Evolutionary conservation across 257 asterid species (phyloP).

Genomic region (Paraleonurus japonicus): DNA sequence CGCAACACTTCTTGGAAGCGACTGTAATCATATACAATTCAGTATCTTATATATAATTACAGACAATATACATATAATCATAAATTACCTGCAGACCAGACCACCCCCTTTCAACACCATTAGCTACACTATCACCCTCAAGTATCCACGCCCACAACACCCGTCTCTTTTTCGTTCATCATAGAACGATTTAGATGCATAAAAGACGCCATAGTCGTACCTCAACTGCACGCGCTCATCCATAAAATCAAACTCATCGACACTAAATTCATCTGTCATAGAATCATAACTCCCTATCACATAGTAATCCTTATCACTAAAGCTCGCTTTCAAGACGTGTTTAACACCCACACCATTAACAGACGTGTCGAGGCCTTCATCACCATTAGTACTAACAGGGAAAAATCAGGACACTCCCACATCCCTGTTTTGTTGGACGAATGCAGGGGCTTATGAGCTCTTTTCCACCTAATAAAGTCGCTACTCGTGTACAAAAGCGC

Average conservation of each 20-base stretch:
- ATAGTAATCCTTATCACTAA: conserved; percentile 29
- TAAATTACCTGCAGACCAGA: conserved; percentile 38
- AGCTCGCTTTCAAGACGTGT: conserved; percentile 43
- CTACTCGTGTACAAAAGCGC: conserved; percentile 35
- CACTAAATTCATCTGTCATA: conserved; percentile 22
- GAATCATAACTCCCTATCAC: conserved; percentile 33
- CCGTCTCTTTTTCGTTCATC: conserved; percentile 38
- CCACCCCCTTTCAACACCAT: conserved; percentile 34
- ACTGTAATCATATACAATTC: conserved; percentile 27
- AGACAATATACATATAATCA: background rate
- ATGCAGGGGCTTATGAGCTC: conserved; percentile 26
- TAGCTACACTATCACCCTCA: conserved; percentile 28
- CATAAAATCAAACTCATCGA: conserved; percentile 31
- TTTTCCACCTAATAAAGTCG: conserved; percentile 35
- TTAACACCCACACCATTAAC: conserved; percentile 21
- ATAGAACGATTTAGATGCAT: conserved; percentile 38
- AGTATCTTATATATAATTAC: no score
- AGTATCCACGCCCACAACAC: conserved; percentile 46
- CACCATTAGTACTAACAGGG: conserved; percentile 18
- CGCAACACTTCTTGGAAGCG: conserved; percentile 42
- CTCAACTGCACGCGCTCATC: conserved; percentile 28
- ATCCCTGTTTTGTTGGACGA: conserved; percentile 30
- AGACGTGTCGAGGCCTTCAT: conserved; percentile 36
- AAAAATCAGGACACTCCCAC: conserved; percentile 55
- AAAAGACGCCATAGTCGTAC: conserved; percentile 43